Evolutionary conservation across 495 filamentous ascomycete genomes (phyloP).

Genomic region (Hypoxylon trugodes): DNA sequence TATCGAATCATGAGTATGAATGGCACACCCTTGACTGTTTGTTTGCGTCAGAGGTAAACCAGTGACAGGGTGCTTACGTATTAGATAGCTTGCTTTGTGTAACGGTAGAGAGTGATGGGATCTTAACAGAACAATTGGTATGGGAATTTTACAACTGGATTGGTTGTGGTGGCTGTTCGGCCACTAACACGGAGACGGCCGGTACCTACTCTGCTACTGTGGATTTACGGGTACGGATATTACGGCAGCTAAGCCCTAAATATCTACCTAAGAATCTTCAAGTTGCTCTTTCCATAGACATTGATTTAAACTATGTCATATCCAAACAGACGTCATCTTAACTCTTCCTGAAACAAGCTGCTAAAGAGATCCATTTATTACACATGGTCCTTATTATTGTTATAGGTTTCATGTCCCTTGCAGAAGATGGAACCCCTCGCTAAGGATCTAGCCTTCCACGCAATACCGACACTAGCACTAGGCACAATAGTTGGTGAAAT

Average conservation of each 20-base stretch:
- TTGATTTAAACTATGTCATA: constrained; percentile 11
- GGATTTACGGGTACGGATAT: constrained; percentile 9
- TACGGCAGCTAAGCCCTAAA: constrained; percentile 4
- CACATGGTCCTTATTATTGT: constrained; percentile 3
- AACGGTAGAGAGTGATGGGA: not conserved
- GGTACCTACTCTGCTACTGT: too few species aligned
- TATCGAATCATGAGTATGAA: constrained; percentile 19
- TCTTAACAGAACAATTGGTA: not conserved
- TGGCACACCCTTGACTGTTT: constrained; percentile 5
- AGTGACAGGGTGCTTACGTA: constrained; percentile 35
- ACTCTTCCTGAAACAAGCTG: not conserved
- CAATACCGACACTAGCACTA: not conserved
- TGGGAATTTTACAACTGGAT: constrained; percentile 6
- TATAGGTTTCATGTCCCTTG: constrained; percentile 32
- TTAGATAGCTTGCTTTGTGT: constrained; percentile 20
- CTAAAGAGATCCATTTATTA: constrained; percentile 16
- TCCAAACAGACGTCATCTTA: constrained; percentile 24
- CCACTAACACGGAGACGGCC: constrained; percentile 17
- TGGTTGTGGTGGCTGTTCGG: not conserved
- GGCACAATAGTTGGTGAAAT: not conserved
- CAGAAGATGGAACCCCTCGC: constrained; percentile 22
- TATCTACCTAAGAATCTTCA: not conserved
- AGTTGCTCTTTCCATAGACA: not conserved
- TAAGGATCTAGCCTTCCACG: constrained; percentile 8
- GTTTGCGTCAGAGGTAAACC: constrained; percentile 19